Evolutionary conservation across 371 early-diverging fungal genomes (phyloP), one percentile per base, ranked within the genome.

Genomic region (Mortierella sp.): DNA sequence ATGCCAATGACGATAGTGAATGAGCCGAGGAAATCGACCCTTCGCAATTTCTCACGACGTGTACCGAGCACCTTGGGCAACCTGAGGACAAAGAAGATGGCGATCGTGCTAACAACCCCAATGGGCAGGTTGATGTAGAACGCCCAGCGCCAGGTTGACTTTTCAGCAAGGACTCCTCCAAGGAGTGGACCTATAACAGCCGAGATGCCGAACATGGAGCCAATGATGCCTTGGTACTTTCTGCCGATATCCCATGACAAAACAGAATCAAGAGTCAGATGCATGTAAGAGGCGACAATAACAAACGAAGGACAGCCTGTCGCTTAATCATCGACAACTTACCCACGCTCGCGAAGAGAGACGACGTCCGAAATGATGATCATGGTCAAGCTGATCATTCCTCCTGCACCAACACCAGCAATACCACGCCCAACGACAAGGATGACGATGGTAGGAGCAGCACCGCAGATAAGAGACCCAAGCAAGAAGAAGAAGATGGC

Each of bases 301-400:
- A 16, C 3, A 6, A 42, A 42, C 42, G 12, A 42, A 12, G 18
- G 18, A 42, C 10, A 42, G 16, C n/a, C n/a, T n/a, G n/a, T n/a
- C n/a, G n/a, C n/a, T 6, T 31, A 34, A 42, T 34, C 34, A 34
- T 34, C n/a, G n/a, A n/a, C n/a, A 30, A 43, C 58, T 27, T 58
- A 72, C 67, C 71, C 71, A n/a, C 79, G 68, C 14, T 68, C 61
- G 34, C 63, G 65, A 28, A 71, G 58, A 23, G 73, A 65, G 45
- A 78, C 78, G 12, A 94, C 64, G 57, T 93, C 95, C 1, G 90
- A 81, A 26, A 93, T 87, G 43, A 93, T 88, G 50, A 93, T 87
- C 63, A 91, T 79, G 38, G 84, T 84, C 55, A 92, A 68, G 47
- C 84, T 82, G 58, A 89, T 83, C 79, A 91, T 85, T 6, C 91